These are phyloP conservation scores for Stagonosporopsis chrysanthemi DNA, from an alignment of 2,329 filamentous ascomycete species.

Conservation along the genomic window DNA sequence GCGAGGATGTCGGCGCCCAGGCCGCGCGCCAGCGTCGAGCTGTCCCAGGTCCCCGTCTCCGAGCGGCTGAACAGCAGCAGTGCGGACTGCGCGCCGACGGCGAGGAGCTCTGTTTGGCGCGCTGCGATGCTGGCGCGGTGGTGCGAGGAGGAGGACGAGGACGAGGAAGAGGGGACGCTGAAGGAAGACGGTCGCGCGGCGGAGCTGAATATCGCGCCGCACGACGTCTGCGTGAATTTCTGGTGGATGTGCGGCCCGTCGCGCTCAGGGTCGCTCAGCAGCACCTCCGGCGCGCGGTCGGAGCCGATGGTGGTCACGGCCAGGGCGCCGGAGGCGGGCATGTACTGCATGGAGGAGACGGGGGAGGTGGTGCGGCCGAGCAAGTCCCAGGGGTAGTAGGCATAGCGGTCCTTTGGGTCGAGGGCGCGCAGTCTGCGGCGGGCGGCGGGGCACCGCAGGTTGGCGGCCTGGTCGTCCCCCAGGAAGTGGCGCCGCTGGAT, in stretches of 20 bases:
- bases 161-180: no score
- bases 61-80: conserved; percentile 36
- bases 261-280: conserved; percentile 35
- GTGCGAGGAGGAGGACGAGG: conserved; percentile 17
- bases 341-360: conserved; percentile 41
- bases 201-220: conserved; percentile 39
- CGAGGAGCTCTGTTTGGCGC: conserved; percentile 39
- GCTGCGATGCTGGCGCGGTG: conserved; percentile 27
- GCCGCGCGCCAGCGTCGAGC: conserved; percentile 7
- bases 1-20: conserved; percentile 42
- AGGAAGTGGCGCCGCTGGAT: conserved; percentile 25
- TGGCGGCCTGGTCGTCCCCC: conserved; percentile 3
- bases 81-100: conserved; percentile 39
- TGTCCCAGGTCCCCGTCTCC: conserved; percentile 33
- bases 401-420: conserved; percentile 20
- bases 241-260: conserved; percentile 39
- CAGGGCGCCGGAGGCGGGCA: conserved; percentile 38
- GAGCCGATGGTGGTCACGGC: conserved; percentile 42
- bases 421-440: conserved; percentile 2
- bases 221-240: conserved; percentile 36
- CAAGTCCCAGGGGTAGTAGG: conserved; percentile 34
- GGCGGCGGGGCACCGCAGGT: neutral
- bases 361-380: conserved; percentile 35
- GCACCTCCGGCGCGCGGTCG: conserved; percentile 37
- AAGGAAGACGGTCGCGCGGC: no score